Evolutionary conservation across 2,329 filamentous ascomycete genomes (phyloP).

Genomic region (Aspergillus sojae): DNA sequence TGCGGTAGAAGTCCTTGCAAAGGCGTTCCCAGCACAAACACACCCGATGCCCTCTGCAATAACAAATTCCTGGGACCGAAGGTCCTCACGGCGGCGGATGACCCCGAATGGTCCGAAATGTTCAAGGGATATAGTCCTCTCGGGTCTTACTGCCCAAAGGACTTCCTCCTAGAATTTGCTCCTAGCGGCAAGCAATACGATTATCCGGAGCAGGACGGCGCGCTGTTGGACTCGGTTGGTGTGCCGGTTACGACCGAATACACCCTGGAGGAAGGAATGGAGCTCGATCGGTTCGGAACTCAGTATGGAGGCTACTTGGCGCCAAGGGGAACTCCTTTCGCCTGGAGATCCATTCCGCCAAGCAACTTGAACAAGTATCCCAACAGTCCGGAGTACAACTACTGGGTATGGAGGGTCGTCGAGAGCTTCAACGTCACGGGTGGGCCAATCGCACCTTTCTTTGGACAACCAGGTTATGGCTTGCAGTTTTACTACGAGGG

Average conservation of each 20-base stretch:
- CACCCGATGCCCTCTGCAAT: background rate
- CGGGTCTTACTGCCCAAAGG: background rate
- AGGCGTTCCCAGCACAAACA: background rate
- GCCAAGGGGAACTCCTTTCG: conserved; percentile 51
- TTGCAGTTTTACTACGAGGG: background rate
- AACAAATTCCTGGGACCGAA: background rate
- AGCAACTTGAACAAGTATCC: conserved; percentile 46
- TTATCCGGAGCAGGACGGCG: conserved; percentile 50
- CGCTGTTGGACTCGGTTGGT: conserved; percentile 38
- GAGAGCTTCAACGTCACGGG: conserved; percentile 43
- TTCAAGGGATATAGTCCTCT: background rate
- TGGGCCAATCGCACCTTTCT: conserved; percentile 55
- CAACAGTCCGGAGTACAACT: conserved; percentile 50
- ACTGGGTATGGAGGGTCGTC: conserved; percentile 52
- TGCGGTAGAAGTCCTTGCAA: background rate
- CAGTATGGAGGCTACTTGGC: conserved; percentile 49
- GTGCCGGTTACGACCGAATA: conserved; percentile 46
- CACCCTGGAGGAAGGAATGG: conserved; percentile 44
- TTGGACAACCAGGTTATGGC: conserved; percentile 50
- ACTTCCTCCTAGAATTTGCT: background rate
- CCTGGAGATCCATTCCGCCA: conserved; percentile 52
- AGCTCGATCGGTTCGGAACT: conserved; percentile 53
- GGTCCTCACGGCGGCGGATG: background rate
- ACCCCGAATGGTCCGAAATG: background rate
- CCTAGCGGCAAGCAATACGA: conserved; percentile 20